Evolutionary conservation across 2,329 filamentous ascomycete genomes (phyloP), one percentile per base, ranked within the genome.

Genomic region (Colletotrichum zoysiae): DNA sequence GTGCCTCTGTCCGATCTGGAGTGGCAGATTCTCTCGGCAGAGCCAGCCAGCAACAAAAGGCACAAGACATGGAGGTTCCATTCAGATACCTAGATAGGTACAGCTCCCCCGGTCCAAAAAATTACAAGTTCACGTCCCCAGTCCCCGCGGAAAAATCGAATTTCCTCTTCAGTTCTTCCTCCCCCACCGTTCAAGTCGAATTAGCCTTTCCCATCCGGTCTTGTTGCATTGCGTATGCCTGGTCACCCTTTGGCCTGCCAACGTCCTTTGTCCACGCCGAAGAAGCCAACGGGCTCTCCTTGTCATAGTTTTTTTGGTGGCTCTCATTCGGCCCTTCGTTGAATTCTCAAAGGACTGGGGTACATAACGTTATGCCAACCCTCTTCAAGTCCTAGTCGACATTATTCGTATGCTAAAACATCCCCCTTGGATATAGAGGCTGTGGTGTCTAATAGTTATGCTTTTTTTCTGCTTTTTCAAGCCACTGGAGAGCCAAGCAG

Each of bases 121-220:
- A 44, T 20, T 35, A 42, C 35, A 63, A 58, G 57, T 71, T 26
- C 57, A 59, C 46, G 20, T 55, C 14, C 40, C 33, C 23, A 42
- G 63, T 56, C 42, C 30, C 56, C 63, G 48, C 23, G 30, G 30
- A 16, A 50, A 23, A 46, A 48, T 44, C 35, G 23, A 55, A 38
- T 55, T 38, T 46, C 42, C 26, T 59, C 53, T 30, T 65, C 53
- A 58, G 35, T 5, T 33, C 35, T 30, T 14, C 20, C 23, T 16
- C 26, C 18, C 67, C 55, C 48, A 26, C 33, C 60, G 51, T 68
- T 55, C 65, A 40, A 33, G 67, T 30, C 62, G 53, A 53, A 51
- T 57, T 57, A 62, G 64, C 64, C 68, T 67, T 71, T 68, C 51
- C 48, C 58, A 38, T 68, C 58, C 23, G 33, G 30, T 42, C 58